Evolutionary conservation across 2,329 filamentous ascomycete genomes (phyloP), one percentile per base, ranked within the genome.

Genomic region (Pyrenophora tritici-repentis): DNA sequence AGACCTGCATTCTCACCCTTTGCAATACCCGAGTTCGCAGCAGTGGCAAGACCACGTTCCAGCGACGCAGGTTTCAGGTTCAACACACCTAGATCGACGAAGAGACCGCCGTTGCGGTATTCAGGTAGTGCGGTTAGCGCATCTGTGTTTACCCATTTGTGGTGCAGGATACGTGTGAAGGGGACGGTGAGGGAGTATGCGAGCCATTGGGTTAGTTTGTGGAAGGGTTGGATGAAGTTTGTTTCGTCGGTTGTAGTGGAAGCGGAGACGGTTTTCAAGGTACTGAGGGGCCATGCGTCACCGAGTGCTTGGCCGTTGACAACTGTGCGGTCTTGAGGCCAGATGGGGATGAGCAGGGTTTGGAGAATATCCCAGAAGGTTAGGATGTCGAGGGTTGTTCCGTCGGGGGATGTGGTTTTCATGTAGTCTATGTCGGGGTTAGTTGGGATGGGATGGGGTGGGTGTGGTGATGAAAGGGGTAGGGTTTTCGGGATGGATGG

Each of bases 161-260:
- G 86, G 47, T 87, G 83, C 65, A 96, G 84, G 24, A 96, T 75
- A 57, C 85, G 88, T 47, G 87, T 84, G 31, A 61, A 63, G 86
- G 91, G 91, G 17, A 91, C 88, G 88, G 94, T 95, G 50, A 97
- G 82, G 1, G 91, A 96, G 75, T 96, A 96, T 39, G 89, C 90
- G 48, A 96, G 87, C 92, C 92, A 96, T 73, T 96, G 91, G 0
- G 91, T 95, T 32, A 96, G 82, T 39, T 69, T 96, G 78, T 96
- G 91, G 78, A 96, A 96, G 0, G 91, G 91, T n/a, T 92, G 83
- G 59, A 94, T 91, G 56, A 79, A 85, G 0, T 83, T 79, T 18
- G 36, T 50, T 14, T 50, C 53, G 3, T 56, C 47, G 6, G 10
- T 9, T 3, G 26, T 12, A 14, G 18, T 29, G 8, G 59, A 83